Base-by-base conservation (phyloP, 352 stramenopile genomes). In the Nothophytophthora sp. region DNA sequence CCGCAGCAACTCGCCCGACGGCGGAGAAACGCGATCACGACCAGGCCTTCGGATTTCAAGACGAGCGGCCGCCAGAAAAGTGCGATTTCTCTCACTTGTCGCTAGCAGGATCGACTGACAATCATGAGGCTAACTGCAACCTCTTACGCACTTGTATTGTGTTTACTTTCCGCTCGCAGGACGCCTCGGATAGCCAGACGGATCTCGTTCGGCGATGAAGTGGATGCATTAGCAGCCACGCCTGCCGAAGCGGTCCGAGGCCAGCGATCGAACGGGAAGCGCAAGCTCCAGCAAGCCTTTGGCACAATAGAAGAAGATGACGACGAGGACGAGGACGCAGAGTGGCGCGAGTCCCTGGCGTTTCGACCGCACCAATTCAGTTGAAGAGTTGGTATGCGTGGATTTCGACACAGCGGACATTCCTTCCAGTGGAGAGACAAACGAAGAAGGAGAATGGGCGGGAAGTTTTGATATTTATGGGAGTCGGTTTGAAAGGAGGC, bases 11-110 rank as follows among this genome's bases (percentile, higher is more conserved):
- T 37, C 8, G 39, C 33, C n/a, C 56, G 41, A 35, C 41, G 27
- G 22, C 46, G 43, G 42, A 67, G 6, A 79, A 81, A 35, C 61
- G 72, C 15, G 60, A 73, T 10, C 54, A 70, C 12, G 50, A 70
- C n/a, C 60, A 69, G 24, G 45, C 65, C 1, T 68, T 65, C 48
- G 36, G 24, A 48, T 55, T 7, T 15, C 50, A 54, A 12, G 34
- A 41, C n/a, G 50, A 71, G 13, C 36, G 23, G 8, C 48, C 46
- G 36, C 34, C 53, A 6, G 49, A 66, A 36, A 69, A 61, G 65
- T 75, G 60, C 35, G 64, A 37, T 7, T 44, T 20, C 36, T 19
- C 42, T 33, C 9, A 8, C 39, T 23, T n/a, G n/a, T n/a, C n/a
- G n/a, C n/a, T n/a, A n/a, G 20, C 4, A 29, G 15, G 13, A 30